These are phyloP conservation scores for Hymenochaete sp. DNA, from an alignment of 1,284 basidiomycete species.

Conservation along the genomic window DNA sequence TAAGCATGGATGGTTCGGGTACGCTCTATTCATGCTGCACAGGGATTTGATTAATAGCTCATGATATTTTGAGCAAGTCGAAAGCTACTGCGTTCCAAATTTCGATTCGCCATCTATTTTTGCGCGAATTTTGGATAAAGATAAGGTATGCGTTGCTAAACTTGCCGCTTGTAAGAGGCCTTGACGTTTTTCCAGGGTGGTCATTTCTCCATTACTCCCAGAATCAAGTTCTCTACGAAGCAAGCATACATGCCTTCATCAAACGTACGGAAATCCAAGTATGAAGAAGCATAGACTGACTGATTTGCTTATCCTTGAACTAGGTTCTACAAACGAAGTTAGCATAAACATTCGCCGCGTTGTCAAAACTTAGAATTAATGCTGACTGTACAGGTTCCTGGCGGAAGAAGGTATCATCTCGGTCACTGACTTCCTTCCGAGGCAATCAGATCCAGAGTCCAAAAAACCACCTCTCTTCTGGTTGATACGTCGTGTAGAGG, in stretches of 20 bases:
- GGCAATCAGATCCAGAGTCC: slow-evolving; percentile 39
- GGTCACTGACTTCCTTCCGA: slow-evolving; percentile 77
- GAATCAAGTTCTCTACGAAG: slow-evolving; percentile 59
- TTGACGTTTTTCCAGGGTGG: slow-evolving; percentile 51
- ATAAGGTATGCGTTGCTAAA: slow-evolving; percentile 40
- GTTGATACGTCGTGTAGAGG: slow-evolving; percentile 82
- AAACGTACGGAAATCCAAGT: no score
- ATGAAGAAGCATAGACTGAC: slow-evolving; percentile 7
- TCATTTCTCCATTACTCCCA: slow-evolving; percentile 80
- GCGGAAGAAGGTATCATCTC: slow-evolving; percentile 73
- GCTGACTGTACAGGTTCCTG: slow-evolving; percentile 45
- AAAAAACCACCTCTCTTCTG: slow-evolving; percentile 70
- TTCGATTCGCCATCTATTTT: slow-evolving; percentile 91
- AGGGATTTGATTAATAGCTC: neutral
- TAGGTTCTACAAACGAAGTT: slow-evolving; percentile 75
- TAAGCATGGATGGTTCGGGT: slow-evolving; percentile 77
- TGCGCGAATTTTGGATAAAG: slow-evolving; percentile 77
- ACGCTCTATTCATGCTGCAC: slow-evolving; percentile 23
- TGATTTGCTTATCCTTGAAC: slow-evolving; percentile 7
- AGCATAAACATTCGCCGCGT: neutral
- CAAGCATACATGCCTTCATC: slow-evolving; percentile 85
- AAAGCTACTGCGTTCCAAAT: slow-evolving; percentile 85
- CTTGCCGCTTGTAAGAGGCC: neutral
- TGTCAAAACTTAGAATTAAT: slow-evolving; percentile 1
- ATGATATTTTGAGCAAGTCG: slow-evolving; percentile 45